Percentiles rank a stretch among this genome's conserved stretches.
Conservation (phyloP, 2,329 filamentous ascomycete genomes). For the Penicillium fuscoglaucum region DNA sequence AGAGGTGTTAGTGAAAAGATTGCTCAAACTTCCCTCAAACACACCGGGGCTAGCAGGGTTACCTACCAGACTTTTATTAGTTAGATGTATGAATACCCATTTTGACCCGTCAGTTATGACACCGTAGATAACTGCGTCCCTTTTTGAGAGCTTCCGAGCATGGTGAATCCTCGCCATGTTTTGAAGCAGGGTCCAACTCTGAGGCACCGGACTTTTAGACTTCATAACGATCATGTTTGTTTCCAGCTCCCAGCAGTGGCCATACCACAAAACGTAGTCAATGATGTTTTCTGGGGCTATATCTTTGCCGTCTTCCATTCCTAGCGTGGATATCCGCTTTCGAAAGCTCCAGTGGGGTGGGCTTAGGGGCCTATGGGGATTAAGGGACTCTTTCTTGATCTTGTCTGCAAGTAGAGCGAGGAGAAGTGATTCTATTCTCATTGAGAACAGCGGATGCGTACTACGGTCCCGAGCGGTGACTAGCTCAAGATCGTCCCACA, state of each 20-base stretch:
- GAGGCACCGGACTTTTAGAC: not conserved
- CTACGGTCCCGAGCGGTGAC: not conserved
- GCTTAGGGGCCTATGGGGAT: not conserved
- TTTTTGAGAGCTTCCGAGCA: not conserved
- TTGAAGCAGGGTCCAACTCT: not conserved
- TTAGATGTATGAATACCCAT: constrained; percentile 1
- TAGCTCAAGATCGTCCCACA: not conserved
- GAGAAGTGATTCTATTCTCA: constrained; percentile 3
- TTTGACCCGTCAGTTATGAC: not conserved
- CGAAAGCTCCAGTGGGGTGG: not conserved
- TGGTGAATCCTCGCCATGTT: not conserved
- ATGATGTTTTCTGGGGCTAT: not conserved
- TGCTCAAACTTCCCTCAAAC: not conserved
- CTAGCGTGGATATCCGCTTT: not conserved
- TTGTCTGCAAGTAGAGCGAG: not conserved
- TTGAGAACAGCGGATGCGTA: not conserved
- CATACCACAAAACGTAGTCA: constrained; percentile 1
- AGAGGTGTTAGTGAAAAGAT: not conserved
- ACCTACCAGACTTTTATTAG: not conserved
- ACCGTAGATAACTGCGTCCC: not conserved
- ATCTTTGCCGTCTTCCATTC: not conserved
- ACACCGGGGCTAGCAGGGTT: not conserved
- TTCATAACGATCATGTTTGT: not conserved
- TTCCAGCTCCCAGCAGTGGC: not conserved
- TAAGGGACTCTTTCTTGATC: not conserved